Evolutionary conservation across 179 eudicot species (phyloP).

Genomic region (Beta macrorhiza): DNA sequence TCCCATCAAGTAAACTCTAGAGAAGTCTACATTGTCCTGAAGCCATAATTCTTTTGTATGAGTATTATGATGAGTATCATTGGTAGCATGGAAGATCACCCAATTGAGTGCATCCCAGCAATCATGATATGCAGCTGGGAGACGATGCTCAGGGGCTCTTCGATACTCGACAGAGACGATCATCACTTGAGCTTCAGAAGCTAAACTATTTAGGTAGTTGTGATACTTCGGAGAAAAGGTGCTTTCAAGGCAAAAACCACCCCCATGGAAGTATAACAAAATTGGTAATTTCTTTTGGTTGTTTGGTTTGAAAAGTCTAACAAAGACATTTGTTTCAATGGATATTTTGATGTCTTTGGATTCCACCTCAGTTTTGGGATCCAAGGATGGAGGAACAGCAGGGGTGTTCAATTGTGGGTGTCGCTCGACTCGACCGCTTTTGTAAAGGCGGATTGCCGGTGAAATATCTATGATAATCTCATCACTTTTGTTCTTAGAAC

Average conservation of each 20-base stretch:
- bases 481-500: not conserved
- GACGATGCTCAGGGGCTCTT: conserved; percentile 18
- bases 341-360: conserved; percentile 39
- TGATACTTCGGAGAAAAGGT: conserved; percentile 9
- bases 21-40: not conserved
- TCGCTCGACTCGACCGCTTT: not conserved
- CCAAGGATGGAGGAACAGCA: conserved; percentile 13
- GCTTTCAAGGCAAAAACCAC: conserved; percentile 14
- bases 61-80: no score
- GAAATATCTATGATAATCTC: not conserved
- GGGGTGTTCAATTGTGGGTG: not conserved
- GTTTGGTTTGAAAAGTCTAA: conserved; percentile 29
- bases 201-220: not conserved
- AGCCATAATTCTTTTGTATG: not conserved
- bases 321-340: conserved; percentile 30
- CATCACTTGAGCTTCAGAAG: not conserved
- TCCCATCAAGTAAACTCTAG: not conserved
- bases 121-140: conserved; percentile 18
- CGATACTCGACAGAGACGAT: conserved; percentile 20
- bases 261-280: conserved; percentile 23
- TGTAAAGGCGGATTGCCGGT: not conserved
- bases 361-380: conserved; percentile 18
- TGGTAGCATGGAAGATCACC: not conserved
- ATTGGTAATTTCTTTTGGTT: not conserved
- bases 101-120: conserved; percentile 13